Evolutionary conservation across 2,329 filamentous ascomycete genomes (phyloP), one percentile per base, ranked within the genome.

Genomic region (Xylariaceae sp.): DNA sequence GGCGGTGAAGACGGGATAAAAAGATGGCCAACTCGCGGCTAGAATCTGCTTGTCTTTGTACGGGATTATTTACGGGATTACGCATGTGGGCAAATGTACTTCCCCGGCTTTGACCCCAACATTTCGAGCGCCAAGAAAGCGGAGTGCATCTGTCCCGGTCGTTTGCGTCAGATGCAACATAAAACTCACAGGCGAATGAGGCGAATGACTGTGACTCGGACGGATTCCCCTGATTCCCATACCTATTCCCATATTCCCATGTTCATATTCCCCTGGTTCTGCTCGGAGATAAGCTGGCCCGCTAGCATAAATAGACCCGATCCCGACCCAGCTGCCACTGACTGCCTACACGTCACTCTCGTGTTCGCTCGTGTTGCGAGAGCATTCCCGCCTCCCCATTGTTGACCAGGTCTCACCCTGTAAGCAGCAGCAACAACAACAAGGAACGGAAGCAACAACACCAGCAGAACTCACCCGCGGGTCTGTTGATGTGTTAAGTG

Each of bases 61-160:
- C n/a, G n/a, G n/a, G n/a, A n/a, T n/a, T n/a, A n/a, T n/a, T n/a
- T n/a, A n/a, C n/a, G n/a, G n/a, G n/a, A n/a, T n/a, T n/a, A n/a
- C n/a, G n/a, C n/a, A n/a, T n/a, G n/a, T n/a, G n/a, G 8, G 26
- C 8, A 26, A 26, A 26, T 26, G 26, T 34, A 30, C 44, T 56
- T 51, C 58, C 58, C 56, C 53, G 51, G 58, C 48, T 40, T 59
- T 49, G 57, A 56, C 62, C 63, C 64, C 63, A 63, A 65, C 58
- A 64, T 65, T 65, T 59, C 39, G 51, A n/a, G 3, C 53, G 59
- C 61, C 61, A 64, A 64, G 61, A 63, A 65, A 60, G 65, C 63
- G 63, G 65, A 67, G 63, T 62, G 63, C 21, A 16, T 12, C 4
- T 15, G 18, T 2, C 4, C 44, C 34, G 40, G 45, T 34, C n/a